Base-by-base conservation (phyloP, 192 early-diverging fungal genomes). In the Podochytrium sp. region DNA sequence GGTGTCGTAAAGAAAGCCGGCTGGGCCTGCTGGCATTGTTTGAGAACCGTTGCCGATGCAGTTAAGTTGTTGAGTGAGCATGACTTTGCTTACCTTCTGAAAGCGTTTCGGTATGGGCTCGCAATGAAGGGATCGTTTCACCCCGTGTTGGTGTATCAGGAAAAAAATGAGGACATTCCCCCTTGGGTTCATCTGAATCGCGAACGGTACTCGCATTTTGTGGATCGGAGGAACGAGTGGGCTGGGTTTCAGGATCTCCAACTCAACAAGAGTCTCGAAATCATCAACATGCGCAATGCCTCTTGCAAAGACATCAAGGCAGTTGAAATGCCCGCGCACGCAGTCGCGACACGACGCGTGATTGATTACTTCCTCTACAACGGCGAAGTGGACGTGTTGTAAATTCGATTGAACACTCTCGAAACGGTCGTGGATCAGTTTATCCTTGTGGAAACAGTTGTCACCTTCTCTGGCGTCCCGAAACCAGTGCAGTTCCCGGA, bases 301-400 rank as follows among this genome's bases (percentile, higher is more conserved):
- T 55, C 23, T 20, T 23, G 52, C 12, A 23, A 47, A 47, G 43
- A 20, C 7, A 7, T 47, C 43, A 47, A 55, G 5, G 16, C 10
- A 7, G 23, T 6, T 27, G 30, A 55, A 5, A 27, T 23, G 7
- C 7, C 10, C 12, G 10, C 12, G n/a, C n/a, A 25, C 0, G 7
- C 52, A 10, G 23, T 27, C 52, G 7, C 7, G 30, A 55, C 10
- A 23, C 7, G 52, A 10, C 20, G 7, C 7, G 7, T 55, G 52
- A 47, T 47, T 47, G 52, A 55, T 55, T 55, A 55, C 52, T 20
- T 55, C 52, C 20, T 55, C 23, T 55, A 55, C 52, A 55, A 55
- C 30, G 52, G 52, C 10, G 52, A 55, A 29, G 23, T 7, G 23
- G 52, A 55, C 23, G 7, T 55, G 7, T 29, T 55, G 7, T 20